Evolutionary conservation across 169 alveolate genomes (phyloP), one percentile per base, ranked within the genome.

Genomic region (Plasmodium ovale): DNA sequence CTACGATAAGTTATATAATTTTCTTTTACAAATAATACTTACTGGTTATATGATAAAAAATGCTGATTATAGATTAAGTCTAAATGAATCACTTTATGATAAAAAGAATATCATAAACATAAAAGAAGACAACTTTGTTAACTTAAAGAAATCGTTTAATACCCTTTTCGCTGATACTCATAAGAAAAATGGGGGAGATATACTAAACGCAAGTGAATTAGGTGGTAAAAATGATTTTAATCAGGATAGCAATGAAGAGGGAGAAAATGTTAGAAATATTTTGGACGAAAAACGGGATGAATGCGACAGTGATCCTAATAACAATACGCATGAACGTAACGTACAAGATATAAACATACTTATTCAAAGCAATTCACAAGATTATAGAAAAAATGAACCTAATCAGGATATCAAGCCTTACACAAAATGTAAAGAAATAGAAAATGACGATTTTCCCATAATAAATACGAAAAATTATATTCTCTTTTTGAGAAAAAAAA

Each of bases 11-110:
- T 68, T 94, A 35, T 91, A 93, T 21, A 70, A 91, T 39, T 89
- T 94, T n/a, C 74, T 94, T 19, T 85, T 77, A 56, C 95, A 94
- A 72, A 87, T 94, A 60, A 92, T 91, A 42, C 77, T 94, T 74
- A 94, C 97, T 19, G 97, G 97, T 31, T 94, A 94, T 85, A 94
- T 94, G 94, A 77, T 94, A 53, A 92, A 95, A 82, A 94, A 94
- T 82, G 97, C 97, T 14, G 97, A 94, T 49, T 94, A 93, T 62
- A 74, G 96, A 21, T 73, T 82, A 58, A 77, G 94, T 37, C 92
- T 94, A 25, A 89, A 95, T 37, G 92, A 89, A 31, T 87, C 90
- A 27, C 91, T 92, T 25, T 68, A 84, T 39, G 90, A 87, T 31
- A 77, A 87, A 53, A 59, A 67, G 49, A 49, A 64, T 51, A 49